Percentiles rank a stretch among this genome's conserved stretches.
Evolutionary conservation across 306 rosid genomes (phyloP).

Genomic region (Cicer judaicum): DNA sequence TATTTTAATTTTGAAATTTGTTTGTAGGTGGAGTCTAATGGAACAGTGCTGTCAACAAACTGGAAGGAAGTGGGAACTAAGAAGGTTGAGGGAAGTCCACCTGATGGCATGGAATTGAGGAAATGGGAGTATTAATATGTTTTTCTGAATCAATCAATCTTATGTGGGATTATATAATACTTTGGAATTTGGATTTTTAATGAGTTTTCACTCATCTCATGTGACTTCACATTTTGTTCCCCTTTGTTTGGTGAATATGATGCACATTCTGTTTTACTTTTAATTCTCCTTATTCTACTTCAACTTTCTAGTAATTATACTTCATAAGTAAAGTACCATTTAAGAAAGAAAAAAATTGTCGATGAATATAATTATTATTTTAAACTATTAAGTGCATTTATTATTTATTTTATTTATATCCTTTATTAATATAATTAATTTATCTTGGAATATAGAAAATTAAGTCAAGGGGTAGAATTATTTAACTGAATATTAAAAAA

Average conservation of each 20-base stretch:
- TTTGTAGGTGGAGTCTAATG: slow-evolving; percentile 82
- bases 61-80: slow-evolving; percentile 96
- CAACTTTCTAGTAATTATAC: not conserved
- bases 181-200: slow-evolving; percentile 33
- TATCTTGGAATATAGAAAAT: too few relatives aligned
- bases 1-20: not conserved
- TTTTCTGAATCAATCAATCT: slow-evolving; percentile 15
- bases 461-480: too few relatives aligned
- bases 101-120: slow-evolving; percentile 96
- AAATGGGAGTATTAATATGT: slow-evolving; percentile 71
- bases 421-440: too few relatives aligned
- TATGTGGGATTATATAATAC: slow-evolving; percentile 36
- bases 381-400: too few relatives aligned
- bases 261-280: not conserved
- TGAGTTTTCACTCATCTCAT: not conserved
- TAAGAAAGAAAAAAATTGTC: too few relatives aligned
- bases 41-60: slow-evolving; percentile 91
- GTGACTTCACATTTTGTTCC: not conserved
- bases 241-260: slow-evolving; percentile 27
- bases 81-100: slow-evolving; percentile 97
- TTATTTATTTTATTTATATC: too few relatives aligned
- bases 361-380: too few relatives aligned
- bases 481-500: too few relatives aligned
- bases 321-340: too few relatives aligned
- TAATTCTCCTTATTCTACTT: not conserved